phyloP scores from a whole-genome alignment of 2,329 filamentous ascomycete genomes.

The Colletotrichum paranaense region DNA sequence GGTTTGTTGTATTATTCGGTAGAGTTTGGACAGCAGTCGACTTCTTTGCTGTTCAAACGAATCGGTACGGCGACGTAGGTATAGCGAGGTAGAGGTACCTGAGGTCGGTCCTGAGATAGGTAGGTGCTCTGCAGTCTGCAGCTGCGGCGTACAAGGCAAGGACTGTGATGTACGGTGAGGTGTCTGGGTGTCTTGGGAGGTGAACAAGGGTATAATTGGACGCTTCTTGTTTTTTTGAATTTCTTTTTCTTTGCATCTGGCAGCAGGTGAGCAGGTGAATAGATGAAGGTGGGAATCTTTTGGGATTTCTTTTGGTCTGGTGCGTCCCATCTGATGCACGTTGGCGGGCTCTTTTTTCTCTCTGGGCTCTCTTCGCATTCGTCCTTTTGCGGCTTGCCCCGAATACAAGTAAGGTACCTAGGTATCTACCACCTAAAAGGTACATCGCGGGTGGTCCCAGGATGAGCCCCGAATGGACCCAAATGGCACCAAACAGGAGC shows the following conservation, averaged over 20 bases:
- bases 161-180: background rate
- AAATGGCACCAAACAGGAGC: background rate
- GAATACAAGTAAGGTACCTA: too few species aligned
- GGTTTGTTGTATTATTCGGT: background rate
- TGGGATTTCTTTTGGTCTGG: background rate
- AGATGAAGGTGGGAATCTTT: background rate
- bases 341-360: constrained; percentile 12
- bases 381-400: background rate
- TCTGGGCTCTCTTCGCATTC: background rate
- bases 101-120: too few species aligned
- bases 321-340: background rate
- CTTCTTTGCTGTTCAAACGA: background rate
- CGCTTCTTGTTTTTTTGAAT: background rate
- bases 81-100: too few species aligned
- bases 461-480: too few species aligned
- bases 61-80: too few species aligned
- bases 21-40: background rate
- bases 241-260: background rate
- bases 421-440: background rate
- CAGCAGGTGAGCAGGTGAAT: background rate
- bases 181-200: background rate
- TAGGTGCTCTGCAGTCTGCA: background rate
- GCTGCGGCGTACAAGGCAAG: background rate
- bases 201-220: background rate
- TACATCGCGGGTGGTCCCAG: too few species aligned